Evolutionary conservation across 2,329 filamentous ascomycete species (phyloP), one percentile per base, ranked within the genome.

Genomic region (Cercospora berteroae): DNA sequence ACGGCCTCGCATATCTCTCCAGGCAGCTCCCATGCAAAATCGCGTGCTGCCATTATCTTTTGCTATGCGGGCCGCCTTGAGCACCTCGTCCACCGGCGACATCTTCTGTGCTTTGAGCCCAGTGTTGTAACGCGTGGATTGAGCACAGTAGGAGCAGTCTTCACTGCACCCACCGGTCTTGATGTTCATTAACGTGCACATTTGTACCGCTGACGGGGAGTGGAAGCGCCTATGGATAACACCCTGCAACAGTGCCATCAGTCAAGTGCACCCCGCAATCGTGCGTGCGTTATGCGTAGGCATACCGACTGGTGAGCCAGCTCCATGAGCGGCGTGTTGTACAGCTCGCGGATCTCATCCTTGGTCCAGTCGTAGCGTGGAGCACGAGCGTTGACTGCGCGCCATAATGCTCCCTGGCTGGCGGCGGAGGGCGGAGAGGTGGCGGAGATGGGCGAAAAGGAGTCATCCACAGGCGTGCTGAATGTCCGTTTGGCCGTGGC

Each of bases 171-270:
- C 93, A 64, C 93, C 93, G 8, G 92, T 96, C 79, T 97, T 97
- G 83, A 97, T 97, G 84, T 96, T 96, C 91, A 96, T 96, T 67
- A 97, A 84, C 0, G 93, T 97, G 83, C 93, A 97, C 80, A 96
- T 90, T 80, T 97, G 93, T 70, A 97, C 92, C 29, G 92, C 89
- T 57, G 89, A 85, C 6, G 93, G 91, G 76, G 91, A 87, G 81
- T 96, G 93, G 83, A 96, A 96, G 74, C 90, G 89, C 56, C 92
- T 89, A 80, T 97, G 93, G 66, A 96, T 82, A 39, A 85, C 86
- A 71, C 87, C 88, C 92, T 95, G 71, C 31, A 20, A n/a, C 20
- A 44, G 20, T 50, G 63, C n/a, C 25, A 42, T 31, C 25, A 57
- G 52, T 31, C 52, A 50, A 25, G 13, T 57, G 52, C 29, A 16